Percentiles rank a stretch among this genome's conserved stretches.
Conservation (phyloP, 2,329 filamentous ascomycete species). For the Escovopsis sp. region DNA sequence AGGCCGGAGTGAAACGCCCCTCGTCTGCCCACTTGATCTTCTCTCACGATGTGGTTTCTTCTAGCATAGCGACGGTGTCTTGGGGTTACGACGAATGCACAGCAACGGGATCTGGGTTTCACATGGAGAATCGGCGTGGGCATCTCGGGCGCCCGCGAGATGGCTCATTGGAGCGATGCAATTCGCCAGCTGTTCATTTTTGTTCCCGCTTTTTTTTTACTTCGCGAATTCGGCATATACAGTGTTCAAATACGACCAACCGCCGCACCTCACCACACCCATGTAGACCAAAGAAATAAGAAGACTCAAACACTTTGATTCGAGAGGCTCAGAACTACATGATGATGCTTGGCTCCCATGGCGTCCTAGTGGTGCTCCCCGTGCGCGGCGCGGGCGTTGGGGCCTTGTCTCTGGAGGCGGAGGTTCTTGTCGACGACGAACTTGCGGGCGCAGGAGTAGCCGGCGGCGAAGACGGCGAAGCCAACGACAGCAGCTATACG, state of each 20-base stretch:
- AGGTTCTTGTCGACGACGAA: slow-evolving; percentile 83
- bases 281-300: neutral
- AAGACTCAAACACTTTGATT: neutral
- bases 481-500: slow-evolving; percentile 64
- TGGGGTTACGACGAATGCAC: slow-evolving; percentile 9
- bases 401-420: slow-evolving; percentile 61
- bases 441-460: slow-evolving; percentile 73
- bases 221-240: slow-evolving; percentile 6
- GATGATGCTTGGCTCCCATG: too few species aligned
- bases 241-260: slow-evolving; percentile 2
- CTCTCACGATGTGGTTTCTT: slow-evolving; percentile 10
- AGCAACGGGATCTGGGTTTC: too few species aligned
- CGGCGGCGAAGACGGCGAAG: slow-evolving; percentile 67
- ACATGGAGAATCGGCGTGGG: too few species aligned
- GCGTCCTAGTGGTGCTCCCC: slow-evolving; percentile 10
- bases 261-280: neutral
- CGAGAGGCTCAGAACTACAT: neutral
- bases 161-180: too few species aligned
- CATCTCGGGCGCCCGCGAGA: too few species aligned
- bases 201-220: too few species aligned
- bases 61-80: slow-evolving; percentile 34
- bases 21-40: neutral
- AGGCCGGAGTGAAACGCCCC: slow-evolving; percentile 46
- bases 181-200: too few species aligned
- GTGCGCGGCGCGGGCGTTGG: slow-evolving; percentile 19